Evolutionary conservation across 805 yeast genomes (phyloP), one percentile per base, ranked within the genome.

Genomic region (Sugiyamaella lignohabitans): DNA sequence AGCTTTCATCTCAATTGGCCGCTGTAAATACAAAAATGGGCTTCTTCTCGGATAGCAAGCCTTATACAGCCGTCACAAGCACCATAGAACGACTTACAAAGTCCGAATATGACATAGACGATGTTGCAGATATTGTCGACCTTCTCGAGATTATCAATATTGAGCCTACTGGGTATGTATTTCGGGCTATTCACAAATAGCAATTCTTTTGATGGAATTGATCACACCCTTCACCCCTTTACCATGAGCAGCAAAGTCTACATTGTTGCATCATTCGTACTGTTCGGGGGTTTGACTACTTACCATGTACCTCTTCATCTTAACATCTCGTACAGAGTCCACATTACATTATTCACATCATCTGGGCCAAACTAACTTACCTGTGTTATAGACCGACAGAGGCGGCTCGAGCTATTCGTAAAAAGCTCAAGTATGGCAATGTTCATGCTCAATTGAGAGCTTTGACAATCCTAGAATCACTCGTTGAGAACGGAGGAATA

Each of bases 371-470:
- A n/a, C n/a, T 14, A 27, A 27, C 32, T 27, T 8, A 27, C 32
- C 32, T 14, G 32, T 27, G 14, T n/a, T 8, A 63, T 1, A 74
- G 81, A 4, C 70, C 81, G 42, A 64, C 71, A 29, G 99, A 93
- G 62, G 91, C 94, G 1, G 97, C 97, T 0, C 72, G 98, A 38
- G 94, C 96, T 1, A 68, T 93, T 19, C 75, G 98, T 43, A 93
- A 93, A 71, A 80, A 81, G 58, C 68, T 93, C 60, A 93, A 94
- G 66, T 84, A 91, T 60, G 98, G 97, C n/a, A 59, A 72, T 2
- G 60, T 65, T 3, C 65, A 68, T 17, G 83, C 82, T 53, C 95
- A 86, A 61, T 56, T 75, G 45, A 76, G 85, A 40, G 84, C 95
- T 0, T 63, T 88, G 66, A 82, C 59, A 42, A 47, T 83, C 10